Evolutionary conservation across 2,329 filamentous ascomycete species (phyloP), one percentile per base, ranked within the genome.

Genomic region (Xylariomycetidae sp.): DNA sequence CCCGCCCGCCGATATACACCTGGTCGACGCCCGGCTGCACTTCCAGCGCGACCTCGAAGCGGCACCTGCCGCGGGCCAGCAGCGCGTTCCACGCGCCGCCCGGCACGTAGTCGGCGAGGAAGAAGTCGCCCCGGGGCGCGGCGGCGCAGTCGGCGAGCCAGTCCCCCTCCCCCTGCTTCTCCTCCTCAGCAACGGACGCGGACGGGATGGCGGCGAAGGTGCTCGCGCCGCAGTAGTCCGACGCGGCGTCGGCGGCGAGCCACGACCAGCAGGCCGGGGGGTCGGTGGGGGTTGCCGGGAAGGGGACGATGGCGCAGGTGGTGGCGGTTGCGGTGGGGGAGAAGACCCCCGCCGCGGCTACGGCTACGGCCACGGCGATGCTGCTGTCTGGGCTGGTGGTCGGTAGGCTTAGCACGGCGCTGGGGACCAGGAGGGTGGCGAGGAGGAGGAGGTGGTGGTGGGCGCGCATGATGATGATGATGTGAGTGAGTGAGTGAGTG

Each of bases 191-290:
- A 20, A 10, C 19, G 23, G 22, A 16, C 6, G 9, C 37, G 32
- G 9, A 32, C 4, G 6, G 31, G 12, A 13, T 29, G 12, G 36
- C 4, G 10, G 22, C 17, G 29, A 42, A 39, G 25, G 29, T 43
- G 33, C 39, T 42, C 14, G 22, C 19, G 20, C 37, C 40, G 40
- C 46, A 48, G 37, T 47, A 48, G 42, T 47, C 28, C 18, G 42
- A 34, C 22, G 46, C 35, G 14, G 25, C 4, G 6, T 25, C 12
- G 2, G 34, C 39, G 3, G 41, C 39, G 37, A 42, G 43, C 44
- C 44, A 48, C 8, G 35, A 36, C 46, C 46, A 48, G 32, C 46
- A 48, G 2, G 25, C 19, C 2, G 39, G 39, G 3, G 43, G 41
- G 38, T 47, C 42, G n/a, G 20, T 37, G 12, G 46, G 46, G 5